Evolutionary conservation across 202 grass and related monocot genomes (phyloP).

Genomic region (Musa balbisiana): DNA sequence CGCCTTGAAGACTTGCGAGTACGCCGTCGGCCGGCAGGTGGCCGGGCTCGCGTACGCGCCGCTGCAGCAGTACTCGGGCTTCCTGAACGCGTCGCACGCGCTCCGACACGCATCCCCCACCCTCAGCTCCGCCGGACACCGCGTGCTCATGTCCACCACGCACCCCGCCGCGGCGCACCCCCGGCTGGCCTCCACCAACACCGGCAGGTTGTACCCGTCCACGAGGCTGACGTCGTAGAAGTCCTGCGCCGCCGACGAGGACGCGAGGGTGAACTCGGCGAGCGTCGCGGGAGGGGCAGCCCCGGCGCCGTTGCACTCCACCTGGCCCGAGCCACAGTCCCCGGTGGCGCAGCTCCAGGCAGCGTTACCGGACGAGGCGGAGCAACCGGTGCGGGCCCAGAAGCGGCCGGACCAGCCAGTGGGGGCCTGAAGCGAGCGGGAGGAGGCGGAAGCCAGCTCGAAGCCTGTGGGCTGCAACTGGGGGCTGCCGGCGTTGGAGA

Average conservation of each 20-base stretch:
- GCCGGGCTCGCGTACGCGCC: constrained; percentile 59
- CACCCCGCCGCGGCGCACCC: constrained; percentile 64
- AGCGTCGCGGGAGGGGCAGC: constrained; percentile 64
- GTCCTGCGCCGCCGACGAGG: constrained; percentile 32
- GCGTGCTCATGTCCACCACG: constrained; percentile 51
- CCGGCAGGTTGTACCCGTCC: constrained; percentile 91
- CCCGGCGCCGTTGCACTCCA: constrained; percentile 59
- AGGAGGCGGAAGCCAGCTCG: constrained; percentile 45
- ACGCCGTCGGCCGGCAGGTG: constrained; percentile 70
- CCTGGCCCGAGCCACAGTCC: constrained; percentile 62
- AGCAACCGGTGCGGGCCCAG: constrained; percentile 85
- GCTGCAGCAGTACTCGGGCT: constrained; percentile 97
- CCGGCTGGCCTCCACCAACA: constrained; percentile 56
- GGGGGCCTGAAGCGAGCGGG: constrained; percentile 39
- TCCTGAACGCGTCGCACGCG: constrained; percentile 87
- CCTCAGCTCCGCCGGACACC: constrained; percentile 68
- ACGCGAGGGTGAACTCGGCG: constrained; percentile 73
- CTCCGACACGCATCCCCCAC: constrained; percentile 57
- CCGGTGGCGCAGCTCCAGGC: constrained; percentile 50
- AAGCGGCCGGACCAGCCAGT: constrained; percentile 81
- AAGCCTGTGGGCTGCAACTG: constrained; percentile 68
- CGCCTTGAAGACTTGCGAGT: constrained; percentile 88
- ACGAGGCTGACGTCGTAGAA: constrained; percentile 98
- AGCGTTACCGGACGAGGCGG: constrained; percentile 31
- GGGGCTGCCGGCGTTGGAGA: constrained; percentile 64